Evolutionary conservation across 371 early-diverging fungal species (phyloP), one percentile per base, ranked within the genome.

Genomic region (Rhizomucor miehei): DNA sequence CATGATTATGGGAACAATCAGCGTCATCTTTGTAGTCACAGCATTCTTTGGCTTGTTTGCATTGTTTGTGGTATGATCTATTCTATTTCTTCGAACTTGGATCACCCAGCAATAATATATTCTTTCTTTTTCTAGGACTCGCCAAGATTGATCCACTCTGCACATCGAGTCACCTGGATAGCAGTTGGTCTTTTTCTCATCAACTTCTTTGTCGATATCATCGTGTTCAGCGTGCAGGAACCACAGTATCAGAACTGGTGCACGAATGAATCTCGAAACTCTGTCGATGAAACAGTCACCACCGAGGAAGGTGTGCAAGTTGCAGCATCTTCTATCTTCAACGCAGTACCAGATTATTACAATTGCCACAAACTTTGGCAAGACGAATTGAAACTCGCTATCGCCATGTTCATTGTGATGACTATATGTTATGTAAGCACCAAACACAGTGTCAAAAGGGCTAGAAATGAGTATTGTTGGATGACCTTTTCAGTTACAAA

Each of bases 281-380:
- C 14, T 19, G 53, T 53, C 1, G 56, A 52, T 23, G 58, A 58
- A 20, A 9, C 46, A 12, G 49, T 45, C 17, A 19, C 47, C 6
- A 41, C 14, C 41, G 19, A 14, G 19, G 19, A 3, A 6, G 41
- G 41, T 11, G 19, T 19, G 6, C 16, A 41, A 3, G 19, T 41
- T 6, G 16, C 41, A 6, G 29, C 29, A 29, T 5, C 29, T 3
- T 29, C 8, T 3, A 41, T 41, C 16, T 3, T 41, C 19, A 11
- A 41, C 3, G 19, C 45, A 21, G 29, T 23, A 16, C 69, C 76
- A 45, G 76, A 80, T 38, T 13, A 54, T 1, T 73, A 60, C 57
- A 66, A 73, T 24, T 73, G 73, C 50, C 53, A 66, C 10, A 68
- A 64, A 36, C 43, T 73, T 38, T 73, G 73, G 73, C 64, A 73